A percentile compares a stretch with the other conserved stretches of the same genome.
These are phyloP conservation scores for Cylindrotheca fusiformis DNA, from an alignment of 108 stramenopile species.

Conservation along the genomic window DNA sequence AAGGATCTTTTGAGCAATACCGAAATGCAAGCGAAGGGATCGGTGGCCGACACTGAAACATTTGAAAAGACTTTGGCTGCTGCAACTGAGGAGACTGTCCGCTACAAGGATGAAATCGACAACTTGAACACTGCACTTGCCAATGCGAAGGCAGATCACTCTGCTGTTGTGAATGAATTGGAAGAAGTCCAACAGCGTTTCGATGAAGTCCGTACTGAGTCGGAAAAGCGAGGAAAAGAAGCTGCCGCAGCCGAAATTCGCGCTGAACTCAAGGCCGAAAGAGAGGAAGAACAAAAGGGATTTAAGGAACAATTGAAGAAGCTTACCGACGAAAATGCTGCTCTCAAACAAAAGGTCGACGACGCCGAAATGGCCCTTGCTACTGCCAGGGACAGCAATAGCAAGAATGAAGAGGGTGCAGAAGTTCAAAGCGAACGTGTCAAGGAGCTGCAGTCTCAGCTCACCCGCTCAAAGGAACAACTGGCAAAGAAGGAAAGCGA, in stretches of 20 bases:
- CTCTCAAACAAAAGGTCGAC: conserved; percentile 59
- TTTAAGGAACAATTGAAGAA: conserved; percentile 41
- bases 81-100: conserved; percentile 40
- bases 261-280: conserved; percentile 39
- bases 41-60: conserved; percentile 41
- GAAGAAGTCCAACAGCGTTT: conserved; percentile 71
- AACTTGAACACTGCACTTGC: conserved; percentile 59
- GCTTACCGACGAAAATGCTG: conserved; percentile 48
- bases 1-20: conserved; percentile 47
- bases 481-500: conserved; percentile 59
- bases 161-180: conserved; percentile 61
- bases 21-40: conserved; percentile 30
- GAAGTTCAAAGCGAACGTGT: conserved; percentile 60
- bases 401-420: conserved; percentile 25
- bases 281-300: conserved; percentile 40
- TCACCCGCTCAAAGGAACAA: conserved; percentile 55
- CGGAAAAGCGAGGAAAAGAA: conserved; percentile 41
- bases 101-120: conserved; percentile 56
- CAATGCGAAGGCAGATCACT: conserved; percentile 72
- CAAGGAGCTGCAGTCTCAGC: conserved; percentile 65
- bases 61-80: conserved; percentile 55
- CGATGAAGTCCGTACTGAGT: conserved; percentile 63
- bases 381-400: conserved; percentile 35
- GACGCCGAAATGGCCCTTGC: conserved; percentile 55
- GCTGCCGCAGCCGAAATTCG: conserved; percentile 24